Conservation (phyloP, 2,329 filamentous ascomycete species). For the Claviceps humidiphila region DNA sequence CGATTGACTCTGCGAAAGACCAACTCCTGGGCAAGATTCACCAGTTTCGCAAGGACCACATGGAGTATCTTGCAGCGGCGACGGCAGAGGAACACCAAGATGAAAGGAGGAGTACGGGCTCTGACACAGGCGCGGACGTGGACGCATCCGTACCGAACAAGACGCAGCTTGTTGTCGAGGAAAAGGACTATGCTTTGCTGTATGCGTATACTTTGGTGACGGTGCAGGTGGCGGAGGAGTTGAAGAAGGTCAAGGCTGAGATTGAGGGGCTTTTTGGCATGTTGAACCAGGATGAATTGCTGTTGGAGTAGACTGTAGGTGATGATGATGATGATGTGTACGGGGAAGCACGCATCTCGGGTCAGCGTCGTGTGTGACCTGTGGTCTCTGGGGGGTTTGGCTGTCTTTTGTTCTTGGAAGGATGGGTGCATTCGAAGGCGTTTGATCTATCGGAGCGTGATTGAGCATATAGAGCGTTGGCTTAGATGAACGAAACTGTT, state of each 20-base stretch:
- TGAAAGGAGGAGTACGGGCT: constrained; percentile 8
- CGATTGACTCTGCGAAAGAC: constrained; percentile 68
- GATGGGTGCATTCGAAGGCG: too few species aligned
- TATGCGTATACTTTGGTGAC: constrained; percentile 78
- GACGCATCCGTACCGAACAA: constrained; percentile 7
- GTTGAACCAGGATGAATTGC: constrained; percentile 43
- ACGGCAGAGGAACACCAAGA: neutral
- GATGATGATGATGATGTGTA: too few species aligned
- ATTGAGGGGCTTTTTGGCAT: constrained; percentile 52
- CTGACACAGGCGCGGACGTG: constrained; percentile 3
- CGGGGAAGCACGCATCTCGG: too few species aligned
- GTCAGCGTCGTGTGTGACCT: too few species aligned
- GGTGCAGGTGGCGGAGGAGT: constrained; percentile 51
- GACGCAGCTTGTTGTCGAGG: constrained; percentile 34
- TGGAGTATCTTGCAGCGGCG: constrained; percentile 13
- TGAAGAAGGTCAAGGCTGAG: constrained; percentile 46
- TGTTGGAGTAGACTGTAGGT: constrained; percentile 32
- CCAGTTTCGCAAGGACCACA: constrained; percentile 63
- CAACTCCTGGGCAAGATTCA: constrained; percentile 77
- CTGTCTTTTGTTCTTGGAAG: too few species aligned
- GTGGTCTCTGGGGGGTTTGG: too few species aligned
- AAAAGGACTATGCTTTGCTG: constrained; percentile 77
- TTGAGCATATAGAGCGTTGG: too few species aligned
- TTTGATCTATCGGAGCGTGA: too few species aligned
- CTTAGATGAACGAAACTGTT: too few species aligned